A percentile compares a stretch with the other conserved stretches of the same genome.
phyloP scores from a whole-genome alignment of 2,329 filamentous ascomycete species.

The Microcera coccophila region DNA sequence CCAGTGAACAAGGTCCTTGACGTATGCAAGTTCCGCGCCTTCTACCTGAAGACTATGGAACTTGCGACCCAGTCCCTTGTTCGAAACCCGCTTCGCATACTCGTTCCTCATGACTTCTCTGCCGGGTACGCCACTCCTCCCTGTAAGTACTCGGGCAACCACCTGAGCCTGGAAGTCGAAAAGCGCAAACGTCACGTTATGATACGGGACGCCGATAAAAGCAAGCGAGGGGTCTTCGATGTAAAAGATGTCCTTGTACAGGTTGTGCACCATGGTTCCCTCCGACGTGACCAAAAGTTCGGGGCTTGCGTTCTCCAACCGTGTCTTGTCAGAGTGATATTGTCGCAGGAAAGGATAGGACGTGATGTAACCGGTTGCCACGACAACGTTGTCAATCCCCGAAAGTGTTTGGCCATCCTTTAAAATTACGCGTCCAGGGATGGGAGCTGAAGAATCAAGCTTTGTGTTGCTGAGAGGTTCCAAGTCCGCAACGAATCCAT shows the following conservation, averaged over 20 bases:
- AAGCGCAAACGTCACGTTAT: slow-evolving; percentile 63
- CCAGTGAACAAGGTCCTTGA: slow-evolving; percentile 21
- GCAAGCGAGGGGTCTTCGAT: slow-evolving; percentile 61
- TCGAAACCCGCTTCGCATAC: slow-evolving; percentile 21
- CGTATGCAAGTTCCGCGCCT: slow-evolving; percentile 21
- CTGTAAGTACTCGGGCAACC: slow-evolving; percentile 54
- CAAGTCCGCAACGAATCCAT: slow-evolving; percentile 38
- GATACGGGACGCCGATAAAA: slow-evolving; percentile 63
- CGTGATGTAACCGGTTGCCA: slow-evolving; percentile 67
- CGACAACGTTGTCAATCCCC: slow-evolving; percentile 57
- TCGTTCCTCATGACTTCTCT: slow-evolving; percentile 8
- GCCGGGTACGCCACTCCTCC: slow-evolving; percentile 32
- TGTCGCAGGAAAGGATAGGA: slow-evolving; percentile 60
- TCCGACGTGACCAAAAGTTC: slow-evolving; percentile 57
- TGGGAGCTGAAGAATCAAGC: slow-evolving; percentile 28
- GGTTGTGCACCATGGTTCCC: slow-evolving; percentile 60
- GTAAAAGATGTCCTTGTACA: slow-evolving; percentile 69
- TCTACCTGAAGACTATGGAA: slow-evolving; percentile 25
- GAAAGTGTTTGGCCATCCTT: slow-evolving; percentile 49
- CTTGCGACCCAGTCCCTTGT: slow-evolving; percentile 17
- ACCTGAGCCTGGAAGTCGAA: slow-evolving; percentile 68
- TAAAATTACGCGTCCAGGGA: slow-evolving; percentile 50
- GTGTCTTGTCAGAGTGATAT: slow-evolving; percentile 38
- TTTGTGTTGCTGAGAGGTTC: background rate
- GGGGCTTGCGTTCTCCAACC: slow-evolving; percentile 46